Base-by-base conservation (phyloP, 371 early-diverging fungal species). In the Rhizomucor pusillus region DNA sequence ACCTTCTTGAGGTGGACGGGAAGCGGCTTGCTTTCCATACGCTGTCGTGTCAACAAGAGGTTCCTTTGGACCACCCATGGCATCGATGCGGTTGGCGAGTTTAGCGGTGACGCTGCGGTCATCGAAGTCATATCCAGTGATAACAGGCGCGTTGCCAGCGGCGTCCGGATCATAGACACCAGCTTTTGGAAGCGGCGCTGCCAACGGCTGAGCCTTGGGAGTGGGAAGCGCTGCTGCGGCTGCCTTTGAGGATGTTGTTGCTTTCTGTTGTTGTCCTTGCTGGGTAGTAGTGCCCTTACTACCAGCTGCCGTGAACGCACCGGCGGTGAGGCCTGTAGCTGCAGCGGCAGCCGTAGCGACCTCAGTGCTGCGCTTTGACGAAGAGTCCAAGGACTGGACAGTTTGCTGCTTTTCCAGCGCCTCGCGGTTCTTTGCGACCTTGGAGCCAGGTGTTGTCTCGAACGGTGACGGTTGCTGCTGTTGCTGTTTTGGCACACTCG, bases 81-180 rank as follows among this genome's bases (percentile, higher is more conserved):
- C 57, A 44, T 11, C 50, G 13, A 57, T 24, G 34, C 43, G 11
- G n/a, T 57, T 43, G 11, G 57, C 51, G 6, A 45, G 18, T 33
- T 41, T 51, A 3, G 51, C 33, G 14, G 50, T 57, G 14, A 46
- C 40, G 20, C 51, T 57, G 18, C 57, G 57, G 45, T 24, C 19
- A 24, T 57, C 57, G 36, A 50, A 44, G 29, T 57, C 51, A 29
- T 57, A 57, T 2, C 57, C 57, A 11, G 57, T 57, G 14, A 57
- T 57, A 19, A 57, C 39, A 3, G 44, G 50, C 5, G 57, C 18
- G 19, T 57, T 57, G 23, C 57, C 57, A 5, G 57, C 40, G 9
- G 57, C 57, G 37, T 57, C 57, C 16, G 45, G 20, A 24, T 57
- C 57, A 39, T 50, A 57, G 9, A 34, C 34, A 44, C 57, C 57